Conservation (phyloP, 495 filamentous ascomycete genomes). For the Hypoxylon cercidicola region DNA sequence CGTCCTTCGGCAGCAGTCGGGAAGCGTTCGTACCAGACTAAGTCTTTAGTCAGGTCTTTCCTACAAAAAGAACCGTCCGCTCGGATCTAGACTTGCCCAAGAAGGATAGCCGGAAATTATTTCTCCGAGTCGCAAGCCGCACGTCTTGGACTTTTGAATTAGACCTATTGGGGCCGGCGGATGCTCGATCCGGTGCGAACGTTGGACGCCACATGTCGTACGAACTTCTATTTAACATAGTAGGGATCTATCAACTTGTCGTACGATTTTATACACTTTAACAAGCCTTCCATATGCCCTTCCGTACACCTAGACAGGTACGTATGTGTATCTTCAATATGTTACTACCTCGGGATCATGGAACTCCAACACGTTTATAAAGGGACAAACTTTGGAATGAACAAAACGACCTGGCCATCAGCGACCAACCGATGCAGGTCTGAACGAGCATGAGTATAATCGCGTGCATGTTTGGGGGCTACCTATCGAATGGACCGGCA, state of each 20-base stretch:
- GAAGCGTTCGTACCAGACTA: slow-evolving; percentile 18
- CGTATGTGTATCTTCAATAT: not conserved
- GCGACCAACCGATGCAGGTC: not conserved
- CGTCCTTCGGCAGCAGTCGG: not conserved
- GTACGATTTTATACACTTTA: slow-evolving; percentile 22
- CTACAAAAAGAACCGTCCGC: slow-evolving; percentile 21
- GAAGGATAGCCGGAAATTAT: slow-evolving; percentile 12
- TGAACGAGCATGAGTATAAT: not conserved
- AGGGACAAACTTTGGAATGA: not conserved
- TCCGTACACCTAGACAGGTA: not conserved
- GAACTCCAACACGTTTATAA: not conserved
- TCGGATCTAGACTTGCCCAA: slow-evolving; percentile 25
- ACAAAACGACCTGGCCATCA: not conserved
- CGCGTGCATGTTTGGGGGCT: too few relatives aligned
- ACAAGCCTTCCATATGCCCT: not conserved
- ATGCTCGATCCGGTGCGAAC: slow-evolving; percentile 16
- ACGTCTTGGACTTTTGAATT: not conserved
- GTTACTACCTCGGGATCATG: too few relatives aligned
- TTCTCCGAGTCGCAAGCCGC: slow-evolving; percentile 13
- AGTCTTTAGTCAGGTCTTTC: slow-evolving; percentile 16
- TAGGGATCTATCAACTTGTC: slow-evolving; percentile 13
- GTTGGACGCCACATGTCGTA: not conserved
- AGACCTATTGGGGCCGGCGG: slow-evolving; percentile 18
- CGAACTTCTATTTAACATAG: slow-evolving; percentile 1
- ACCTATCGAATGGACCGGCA: not conserved